These are phyloP conservation scores for Trichoderma koningii DNA, from an alignment of 2,329 filamentous ascomycete species.

Conservation along the genomic window DNA sequence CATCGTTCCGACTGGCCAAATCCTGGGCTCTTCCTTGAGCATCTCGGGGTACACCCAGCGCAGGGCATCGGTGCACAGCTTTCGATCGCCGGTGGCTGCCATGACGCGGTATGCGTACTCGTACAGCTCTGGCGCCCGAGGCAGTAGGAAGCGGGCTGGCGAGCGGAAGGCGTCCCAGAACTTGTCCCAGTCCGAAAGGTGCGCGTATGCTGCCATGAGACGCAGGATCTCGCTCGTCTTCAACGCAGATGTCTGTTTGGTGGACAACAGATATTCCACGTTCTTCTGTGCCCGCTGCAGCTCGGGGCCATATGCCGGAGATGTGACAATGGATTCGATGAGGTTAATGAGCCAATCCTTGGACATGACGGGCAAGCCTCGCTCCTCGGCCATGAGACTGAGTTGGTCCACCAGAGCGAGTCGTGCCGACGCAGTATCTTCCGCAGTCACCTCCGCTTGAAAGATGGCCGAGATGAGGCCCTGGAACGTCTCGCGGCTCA, in stretches of 20 bases:
- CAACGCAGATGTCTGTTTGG: constrained; percentile 42
- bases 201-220: constrained; percentile 51
- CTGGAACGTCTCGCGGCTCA: constrained; percentile 42
- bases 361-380: constrained; percentile 47
- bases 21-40: constrained; percentile 53
- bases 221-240: constrained; percentile 44
- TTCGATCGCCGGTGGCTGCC: constrained; percentile 47
- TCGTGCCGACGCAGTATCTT: constrained; percentile 36
- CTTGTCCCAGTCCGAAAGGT: constrained; percentile 52
- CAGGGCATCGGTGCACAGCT: constrained; percentile 50
- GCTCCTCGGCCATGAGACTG: constrained; percentile 49
- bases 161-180: constrained; percentile 65
- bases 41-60: constrained; percentile 63
- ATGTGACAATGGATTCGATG: constrained; percentile 45
- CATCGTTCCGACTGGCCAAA: constrained; percentile 49
- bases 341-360: constrained; percentile 53
- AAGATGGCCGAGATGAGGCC: constrained; percentile 46
- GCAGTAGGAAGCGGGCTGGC: constrained; percentile 51
- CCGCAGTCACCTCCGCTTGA: constrained; percentile 29
- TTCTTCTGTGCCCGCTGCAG: constrained; percentile 47
- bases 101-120: constrained; percentile 53
- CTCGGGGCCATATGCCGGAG: constrained; percentile 37
- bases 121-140: constrained; percentile 59
- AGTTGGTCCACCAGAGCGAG: constrained; percentile 47
- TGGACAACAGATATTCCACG: constrained; percentile 48